These are phyloP conservation scores for Geranomyces variabilis DNA, from an alignment of 192 early-diverging fungal genomes.

Conservation along the genomic window DNA sequence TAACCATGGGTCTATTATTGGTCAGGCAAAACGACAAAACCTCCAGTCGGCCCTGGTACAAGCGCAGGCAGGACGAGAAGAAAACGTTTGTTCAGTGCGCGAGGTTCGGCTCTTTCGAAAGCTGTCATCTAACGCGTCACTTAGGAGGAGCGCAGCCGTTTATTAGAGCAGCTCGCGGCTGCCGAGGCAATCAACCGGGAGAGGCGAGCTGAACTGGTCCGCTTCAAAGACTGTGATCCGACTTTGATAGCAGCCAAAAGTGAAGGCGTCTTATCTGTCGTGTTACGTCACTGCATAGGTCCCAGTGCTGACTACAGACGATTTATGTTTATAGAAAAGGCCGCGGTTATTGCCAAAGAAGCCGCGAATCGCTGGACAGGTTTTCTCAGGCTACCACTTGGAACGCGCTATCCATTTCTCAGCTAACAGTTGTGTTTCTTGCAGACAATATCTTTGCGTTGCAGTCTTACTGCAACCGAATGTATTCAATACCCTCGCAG, in stretches of 20 bases:
- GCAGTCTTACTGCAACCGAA: slow-evolving; percentile 74
- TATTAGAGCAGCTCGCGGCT: slow-evolving; percentile 58
- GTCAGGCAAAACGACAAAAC: slow-evolving; percentile 30
- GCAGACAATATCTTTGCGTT: slow-evolving; percentile 83
- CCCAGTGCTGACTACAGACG: too few species aligned
- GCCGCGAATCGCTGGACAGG: slow-evolving; percentile 88
- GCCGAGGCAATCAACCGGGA: slow-evolving; percentile 45
- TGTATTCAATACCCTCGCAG: slow-evolving; percentile 59
- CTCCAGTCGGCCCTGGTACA: slow-evolving; percentile 37
- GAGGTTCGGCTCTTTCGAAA: slow-evolving; percentile 6
- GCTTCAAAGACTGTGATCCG: slow-evolving; percentile 80
- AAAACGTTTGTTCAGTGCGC: slow-evolving; percentile 51
- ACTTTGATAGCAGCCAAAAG: slow-evolving; percentile 62
- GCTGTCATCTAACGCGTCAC: too few species aligned
- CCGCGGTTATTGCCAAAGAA: slow-evolving; percentile 61
- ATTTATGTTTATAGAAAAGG: slow-evolving; percentile 51
- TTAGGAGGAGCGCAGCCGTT: slow-evolving; percentile 61
- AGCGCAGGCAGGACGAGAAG: slow-evolving; percentile 60
- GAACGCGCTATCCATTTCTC: neutral
- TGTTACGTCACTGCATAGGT: too few species aligned
- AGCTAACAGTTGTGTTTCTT: neutral
- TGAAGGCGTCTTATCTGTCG: slow-evolving; percentile 27
- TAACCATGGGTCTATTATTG: neutral
- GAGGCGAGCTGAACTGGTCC: slow-evolving; percentile 60
- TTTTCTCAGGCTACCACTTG: slow-evolving; percentile 24